Percentiles rank a stretch among this genome's conserved stretches.
Conservation (phyloP, 768 basidiomycete genomes). For the Tulasnella sp. region DNA sequence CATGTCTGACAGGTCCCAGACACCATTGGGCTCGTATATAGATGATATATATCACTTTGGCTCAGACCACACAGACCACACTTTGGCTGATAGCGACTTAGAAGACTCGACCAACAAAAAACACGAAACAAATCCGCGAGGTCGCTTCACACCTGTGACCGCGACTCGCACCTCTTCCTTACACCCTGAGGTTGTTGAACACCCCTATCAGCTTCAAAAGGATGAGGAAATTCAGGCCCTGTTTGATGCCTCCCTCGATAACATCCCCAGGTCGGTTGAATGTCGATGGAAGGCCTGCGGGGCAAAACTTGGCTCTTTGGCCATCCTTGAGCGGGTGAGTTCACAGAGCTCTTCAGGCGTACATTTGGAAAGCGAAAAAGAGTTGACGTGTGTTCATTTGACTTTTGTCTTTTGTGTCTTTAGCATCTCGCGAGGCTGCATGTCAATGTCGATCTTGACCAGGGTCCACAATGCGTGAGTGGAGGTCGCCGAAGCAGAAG, state of each 20-base stretch:
- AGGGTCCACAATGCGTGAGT: background rate
- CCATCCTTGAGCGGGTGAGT: constrained; percentile 2
- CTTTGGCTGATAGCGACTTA: too few relatives aligned
- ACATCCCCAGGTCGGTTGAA: background rate
- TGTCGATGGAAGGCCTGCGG: constrained; percentile 6
- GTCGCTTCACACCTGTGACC: too few relatives aligned
- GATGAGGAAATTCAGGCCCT: background rate
- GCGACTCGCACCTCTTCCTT: background rate
- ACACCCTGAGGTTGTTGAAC: background rate
- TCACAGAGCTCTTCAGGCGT: too few relatives aligned
- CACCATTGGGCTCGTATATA: too few relatives aligned
- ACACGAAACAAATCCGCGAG: too few relatives aligned
- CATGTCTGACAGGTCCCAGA: too few relatives aligned
- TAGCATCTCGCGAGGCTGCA: constrained; percentile 8
- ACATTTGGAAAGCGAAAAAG: background rate
- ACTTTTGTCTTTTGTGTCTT: background rate
- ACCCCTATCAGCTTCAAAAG: background rate
- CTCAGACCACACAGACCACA: too few relatives aligned
- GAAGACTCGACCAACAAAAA: too few relatives aligned
- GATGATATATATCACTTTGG: too few relatives aligned
- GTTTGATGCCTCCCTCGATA: background rate
- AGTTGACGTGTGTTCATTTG: background rate
- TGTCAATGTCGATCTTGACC: background rate
- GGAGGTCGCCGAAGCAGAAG: background rate
- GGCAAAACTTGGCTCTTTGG: constrained; percentile 5